These are phyloP conservation scores for Phytophthora foliorum DNA, from an alignment of 352 stramenopile genomes.

Conservation along the genomic window DNA sequence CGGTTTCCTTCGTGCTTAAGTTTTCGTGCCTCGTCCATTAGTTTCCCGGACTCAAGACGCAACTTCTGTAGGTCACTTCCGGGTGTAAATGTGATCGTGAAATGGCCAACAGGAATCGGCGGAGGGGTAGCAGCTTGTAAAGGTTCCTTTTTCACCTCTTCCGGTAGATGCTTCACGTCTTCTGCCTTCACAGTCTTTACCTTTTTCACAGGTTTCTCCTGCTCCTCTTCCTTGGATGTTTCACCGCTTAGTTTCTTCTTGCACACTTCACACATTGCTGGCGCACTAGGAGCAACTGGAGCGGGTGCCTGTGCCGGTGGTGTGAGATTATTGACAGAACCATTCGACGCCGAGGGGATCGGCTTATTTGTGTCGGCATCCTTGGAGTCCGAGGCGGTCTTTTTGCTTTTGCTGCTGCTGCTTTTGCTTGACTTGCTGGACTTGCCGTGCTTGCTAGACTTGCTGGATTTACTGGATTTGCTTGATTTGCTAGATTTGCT, in stretches of 20 bases:
- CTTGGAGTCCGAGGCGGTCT: conserved; percentile 27
- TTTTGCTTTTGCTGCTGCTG: conserved; percentile 39
- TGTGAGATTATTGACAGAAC: conserved; percentile 26
- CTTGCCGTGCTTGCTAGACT: conserved; percentile 36
- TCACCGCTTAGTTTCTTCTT: conserved; percentile 70
- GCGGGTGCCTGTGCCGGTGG: conserved; percentile 23
- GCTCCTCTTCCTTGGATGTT: conserved; percentile 35
- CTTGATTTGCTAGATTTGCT: conserved; percentile 34
- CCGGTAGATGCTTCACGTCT: conserved; percentile 34
- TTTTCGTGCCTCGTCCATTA: conserved; percentile 75
- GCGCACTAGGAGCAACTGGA: conserved; percentile 39
- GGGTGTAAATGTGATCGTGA: conserved; percentile 55
- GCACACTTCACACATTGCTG: conserved; percentile 63
- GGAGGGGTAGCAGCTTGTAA: conserved; percentile 8
- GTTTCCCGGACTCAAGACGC: conserved; percentile 51
- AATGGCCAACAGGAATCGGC: conserved; percentile 37
- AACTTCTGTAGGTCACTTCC: conserved; percentile 65
- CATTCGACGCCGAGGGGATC: conserved; percentile 25
- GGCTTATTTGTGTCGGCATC: conserved; percentile 26
- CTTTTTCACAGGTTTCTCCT: conserved; percentile 35
- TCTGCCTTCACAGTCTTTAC: conserved; percentile 50
- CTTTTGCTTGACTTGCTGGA: conserved; percentile 35
- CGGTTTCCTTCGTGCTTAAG: conserved; percentile 89
- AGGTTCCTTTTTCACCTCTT: conserved; percentile 45
- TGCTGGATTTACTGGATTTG: conserved; percentile 46